Evolutionary conservation across 2,329 filamentous ascomycete species (phyloP), one percentile per base, ranked within the genome.

Genomic region (Pseudogymnoascus sp.): DNA sequence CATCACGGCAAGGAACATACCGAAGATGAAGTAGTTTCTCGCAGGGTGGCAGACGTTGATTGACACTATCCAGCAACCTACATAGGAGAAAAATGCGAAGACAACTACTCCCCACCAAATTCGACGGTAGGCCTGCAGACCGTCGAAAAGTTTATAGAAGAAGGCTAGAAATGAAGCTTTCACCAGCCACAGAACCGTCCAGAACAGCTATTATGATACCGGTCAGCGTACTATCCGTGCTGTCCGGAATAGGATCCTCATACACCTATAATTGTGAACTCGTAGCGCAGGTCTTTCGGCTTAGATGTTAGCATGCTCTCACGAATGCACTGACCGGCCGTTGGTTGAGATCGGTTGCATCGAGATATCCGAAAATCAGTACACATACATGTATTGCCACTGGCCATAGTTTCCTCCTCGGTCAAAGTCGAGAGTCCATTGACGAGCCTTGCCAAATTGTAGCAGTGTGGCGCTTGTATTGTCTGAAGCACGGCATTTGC

Each of bases 121-220:
- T 54, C 59, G 39, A 18, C 28, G 41, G 54, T 61, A 47, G 30
- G 2, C 20, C 30, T 25, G 34, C 12, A 61, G 43, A 5, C 59
- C 59, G 25, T 61, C 43, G 18, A 47, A 57, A 20, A 61, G 41
- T 2, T 20, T 47, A 22, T 61, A 57, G 30, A 61, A 58, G 59
- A 61, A 61, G 34, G 41, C 28, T 7, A 61, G 54, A 28, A 61
- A 61, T 8, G 59, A 61, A 14, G 59, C 59, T 35, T 61, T 61
- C 8, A 58, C 59, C n/a, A 47, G 32, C 59, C 59, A 61, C 32
- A 61, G 20, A 28, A 47, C 34, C n/a, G 38, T 61, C 59, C 41
- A 61, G 20, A 61, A 61, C 28, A 54, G 28, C 43, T 54, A 7
- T 28, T 22, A 25, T 25, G 22, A 22, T n/a, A 7, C 5, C 6